Conservation (phyloP, 2,329 filamentous ascomycete species). For the Nectriaceae sp. region DNA sequence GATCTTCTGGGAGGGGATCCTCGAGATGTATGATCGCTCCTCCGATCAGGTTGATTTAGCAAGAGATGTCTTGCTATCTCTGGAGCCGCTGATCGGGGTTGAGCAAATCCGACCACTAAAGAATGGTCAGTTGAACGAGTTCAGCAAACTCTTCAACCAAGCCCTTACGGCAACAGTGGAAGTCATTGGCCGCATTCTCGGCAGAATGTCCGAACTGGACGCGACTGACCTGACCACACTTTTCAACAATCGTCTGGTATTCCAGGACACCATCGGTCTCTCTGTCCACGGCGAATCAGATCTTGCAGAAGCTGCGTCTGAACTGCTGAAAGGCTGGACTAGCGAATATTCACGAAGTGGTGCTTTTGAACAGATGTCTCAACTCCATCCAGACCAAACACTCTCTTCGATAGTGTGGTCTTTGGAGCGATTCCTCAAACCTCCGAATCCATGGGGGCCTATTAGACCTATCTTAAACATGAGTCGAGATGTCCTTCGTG, state of each 20-base stretch:
- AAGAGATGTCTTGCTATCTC: slow-evolving; percentile 70
- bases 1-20: slow-evolving; percentile 40
- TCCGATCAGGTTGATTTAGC: slow-evolving; percentile 73
- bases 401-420: slow-evolving; percentile 46
- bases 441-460: slow-evolving; percentile 54
- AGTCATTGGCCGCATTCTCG: slow-evolving; percentile 73
- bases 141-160: slow-evolving; percentile 70
- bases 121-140: slow-evolving; percentile 41
- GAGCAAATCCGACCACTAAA: slow-evolving; percentile 69
- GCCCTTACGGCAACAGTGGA: slow-evolving; percentile 59
- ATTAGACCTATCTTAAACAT: slow-evolving; percentile 59
- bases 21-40: slow-evolving; percentile 77
- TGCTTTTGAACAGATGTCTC: slow-evolving; percentile 42
- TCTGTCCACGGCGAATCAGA: slow-evolving; percentile 80
- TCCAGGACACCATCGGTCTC: slow-evolving; percentile 74
- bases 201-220: slow-evolving; percentile 76
- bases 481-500: slow-evolving; percentile 57
- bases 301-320: slow-evolving; percentile 77
- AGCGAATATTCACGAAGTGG: slow-evolving; percentile 56
- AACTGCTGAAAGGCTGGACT: slow-evolving; percentile 81
- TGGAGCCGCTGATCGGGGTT: slow-evolving; percentile 69
- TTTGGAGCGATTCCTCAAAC: slow-evolving; percentile 36
- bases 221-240: slow-evolving; percentile 68
- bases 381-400: slow-evolving; percentile 42
- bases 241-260: slow-evolving; percentile 67